A percentile compares a stretch with the other conserved stretches of the same genome.
Evolutionary conservation across 2,329 filamentous ascomycete genomes (phyloP).

Genomic region (Aureobasidium sp.): DNA sequence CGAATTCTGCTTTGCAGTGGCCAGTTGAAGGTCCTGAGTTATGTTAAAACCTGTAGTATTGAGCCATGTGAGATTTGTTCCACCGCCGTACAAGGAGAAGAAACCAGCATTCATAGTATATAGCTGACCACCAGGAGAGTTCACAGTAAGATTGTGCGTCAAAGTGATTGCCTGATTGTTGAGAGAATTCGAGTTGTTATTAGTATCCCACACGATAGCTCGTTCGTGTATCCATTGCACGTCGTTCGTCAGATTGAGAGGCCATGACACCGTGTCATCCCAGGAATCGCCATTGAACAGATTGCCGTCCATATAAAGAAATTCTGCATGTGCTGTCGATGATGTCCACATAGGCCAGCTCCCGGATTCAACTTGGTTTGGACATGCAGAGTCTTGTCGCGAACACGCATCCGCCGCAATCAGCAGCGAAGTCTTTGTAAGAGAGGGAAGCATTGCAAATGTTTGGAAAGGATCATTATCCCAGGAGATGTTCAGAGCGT

Average conservation of each 20-base stretch:
- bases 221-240: background rate
- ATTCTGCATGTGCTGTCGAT: background rate
- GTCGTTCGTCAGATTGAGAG: background rate
- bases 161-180: background rate
- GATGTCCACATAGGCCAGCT: conserved; percentile 9
- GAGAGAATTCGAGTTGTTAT: background rate
- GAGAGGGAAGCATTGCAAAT: conserved; percentile 2
- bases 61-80: background rate
- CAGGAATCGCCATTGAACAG: background rate
- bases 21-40: background rate
- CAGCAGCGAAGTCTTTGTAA: background rate
- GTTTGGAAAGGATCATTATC: background rate
- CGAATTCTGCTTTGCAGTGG: background rate
- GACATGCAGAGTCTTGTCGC: background rate
- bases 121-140: background rate
- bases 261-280: conserved; percentile 5
- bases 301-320: background rate
- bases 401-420: conserved; percentile 3
- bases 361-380: background rate
- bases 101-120: conserved; percentile 9
- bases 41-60: background rate
- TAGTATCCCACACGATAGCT: background rate
- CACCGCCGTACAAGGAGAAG: conserved; percentile 5
- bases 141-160: conserved; percentile 2
- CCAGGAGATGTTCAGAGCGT: conserved; percentile 1